Percentiles rank a stretch among this genome's conserved stretches.
phyloP scores from a whole-genome alignment of 2,329 filamentous ascomycete genomes.

The Hypoxylon sp. region DNA sequence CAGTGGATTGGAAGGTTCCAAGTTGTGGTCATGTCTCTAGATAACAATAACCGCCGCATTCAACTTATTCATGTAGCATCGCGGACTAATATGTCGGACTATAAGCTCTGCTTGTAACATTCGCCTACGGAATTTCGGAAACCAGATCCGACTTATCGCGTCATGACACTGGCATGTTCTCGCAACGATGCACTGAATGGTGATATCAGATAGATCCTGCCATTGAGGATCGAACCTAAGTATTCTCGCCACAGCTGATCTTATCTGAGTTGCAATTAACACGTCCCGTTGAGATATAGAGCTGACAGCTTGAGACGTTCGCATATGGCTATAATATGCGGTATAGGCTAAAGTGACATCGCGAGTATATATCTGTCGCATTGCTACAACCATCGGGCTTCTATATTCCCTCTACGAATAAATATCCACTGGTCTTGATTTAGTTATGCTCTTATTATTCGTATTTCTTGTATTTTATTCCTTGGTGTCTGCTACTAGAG shows the following conservation, averaged over 20 bases:
- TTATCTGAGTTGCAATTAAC: conserved; percentile 22
- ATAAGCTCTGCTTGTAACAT: too few species aligned
- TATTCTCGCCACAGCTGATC: neutral
- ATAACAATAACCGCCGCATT: too few species aligned
- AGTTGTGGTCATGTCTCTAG: too few species aligned
- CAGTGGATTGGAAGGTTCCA: too few species aligned
- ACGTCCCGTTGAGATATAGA: neutral
- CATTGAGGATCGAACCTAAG: conserved; percentile 2
- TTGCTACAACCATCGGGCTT: neutral
- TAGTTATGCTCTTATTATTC: conserved; percentile 9
- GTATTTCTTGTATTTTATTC: conserved; percentile 1
- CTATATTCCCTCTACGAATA: neutral
- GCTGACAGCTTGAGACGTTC: neutral
- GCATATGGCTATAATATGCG: conserved; percentile 1
- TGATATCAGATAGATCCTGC: neutral
- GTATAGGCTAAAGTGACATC: conserved; percentile 40
- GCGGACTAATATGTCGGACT: too few species aligned
- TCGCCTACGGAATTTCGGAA: too few species aligned
- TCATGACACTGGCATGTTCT: too few species aligned
- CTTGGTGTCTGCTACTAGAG: conserved; percentile 14
- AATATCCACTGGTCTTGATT: neutral
- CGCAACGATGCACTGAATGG: neutral
- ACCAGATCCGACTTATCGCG: too few species aligned
- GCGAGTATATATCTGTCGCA: conserved; percentile 18
- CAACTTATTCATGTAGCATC: too few species aligned